phyloP scores from a whole-genome alignment of 768 basidiomycete genomes.

The Leucogyrophana mollusca region DNA sequence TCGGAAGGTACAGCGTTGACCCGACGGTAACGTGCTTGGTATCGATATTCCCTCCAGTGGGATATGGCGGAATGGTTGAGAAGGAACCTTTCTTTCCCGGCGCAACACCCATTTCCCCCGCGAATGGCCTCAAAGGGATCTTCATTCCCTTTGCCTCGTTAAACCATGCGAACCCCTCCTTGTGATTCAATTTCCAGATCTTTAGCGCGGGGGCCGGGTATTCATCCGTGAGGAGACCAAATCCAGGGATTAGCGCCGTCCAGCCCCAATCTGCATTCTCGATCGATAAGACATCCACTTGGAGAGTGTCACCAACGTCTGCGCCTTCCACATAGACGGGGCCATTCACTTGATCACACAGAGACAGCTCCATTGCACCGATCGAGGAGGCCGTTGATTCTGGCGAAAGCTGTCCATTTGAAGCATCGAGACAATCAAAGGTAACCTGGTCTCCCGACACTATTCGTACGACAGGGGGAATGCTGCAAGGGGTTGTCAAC shows the following conservation, averaged over 20 bases:
- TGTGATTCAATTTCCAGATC: conserved; percentile 49
- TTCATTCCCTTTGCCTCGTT: conserved; percentile 45
- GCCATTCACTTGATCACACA: conserved; percentile 59
- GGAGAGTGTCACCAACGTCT: conserved; percentile 54
- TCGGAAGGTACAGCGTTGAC: conserved; percentile 54
- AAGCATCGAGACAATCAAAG: conserved; percentile 64
- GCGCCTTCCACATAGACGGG: conserved; percentile 56
- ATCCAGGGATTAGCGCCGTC: conserved; percentile 59
- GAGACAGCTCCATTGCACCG: conserved; percentile 41
- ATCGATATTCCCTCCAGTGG: conserved; percentile 62
- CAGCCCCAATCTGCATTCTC: conserved; percentile 60
- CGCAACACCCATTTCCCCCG: conserved; percentile 66
- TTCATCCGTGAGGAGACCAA: conserved; percentile 57
- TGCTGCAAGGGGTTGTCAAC: conserved; percentile 29
- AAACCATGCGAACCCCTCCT: conserved; percentile 47
- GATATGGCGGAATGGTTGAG: conserved; percentile 64
- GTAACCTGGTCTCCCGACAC: conserved; percentile 53
- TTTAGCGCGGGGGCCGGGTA: conserved; percentile 50
- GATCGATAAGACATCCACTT: conserved; percentile 56
- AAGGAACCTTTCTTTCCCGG: conserved; percentile 47
- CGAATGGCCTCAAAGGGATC: conserved; percentile 55
- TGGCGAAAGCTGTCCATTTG: conserved; percentile 56
- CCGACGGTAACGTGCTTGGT: conserved; percentile 56
- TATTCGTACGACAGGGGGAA: conserved; percentile 48
- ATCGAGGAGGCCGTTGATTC: conserved; percentile 37